Base-by-base conservation (phyloP, 495 filamentous ascomycete species). In the Aspergillus leporis region DNA sequence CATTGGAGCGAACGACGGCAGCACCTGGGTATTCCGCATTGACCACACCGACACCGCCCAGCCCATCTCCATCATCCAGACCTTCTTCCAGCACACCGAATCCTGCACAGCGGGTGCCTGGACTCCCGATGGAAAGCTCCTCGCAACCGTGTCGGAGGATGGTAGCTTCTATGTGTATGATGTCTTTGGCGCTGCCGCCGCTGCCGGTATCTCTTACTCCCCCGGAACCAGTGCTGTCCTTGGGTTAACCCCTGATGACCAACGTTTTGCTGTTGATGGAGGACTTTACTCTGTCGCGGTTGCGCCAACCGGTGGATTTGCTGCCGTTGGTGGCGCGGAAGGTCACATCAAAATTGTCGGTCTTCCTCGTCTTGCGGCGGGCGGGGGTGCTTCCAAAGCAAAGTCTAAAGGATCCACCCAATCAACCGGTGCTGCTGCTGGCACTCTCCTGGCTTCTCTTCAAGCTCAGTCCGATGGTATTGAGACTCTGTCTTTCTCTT, bases 21-120 rank as follows among this genome's bases (percentile, higher is more conserved):
- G 85, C 49, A 91, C 96, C 6, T 99, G 95, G 95, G 88, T 99
- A 6, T 94, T 97, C 74, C 86, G 83, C 7, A 81, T 98, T 66
- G 88, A 95, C 64, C 71, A 82, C 19, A 74, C 77, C 9, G 85
- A 90, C 61, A 52, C 78, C 69, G 73, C 74, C 61, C 82, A 78
- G 47, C 83, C 83, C 4, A 79, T 98, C 58, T 85, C 87, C 49
- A 92, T 98, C 69, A 80, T 93, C 21, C 91, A 97, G 74, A 85
- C 86, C 43, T 95, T 92, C 77, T 96, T 94, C 80, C 79, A 93
- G 31, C 94, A 98, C 71, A 95, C 92, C 5, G 88, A 71, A 10
- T 77, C 90, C 12, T 94, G 90, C 68, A 96, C 94, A 2, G 94
- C 95, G 4, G 94, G 95, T 52, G 79, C 90, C 3, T 99, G 94